Base-by-base conservation (phyloP, 208 protist genomes). In the Trypanosoma theileri region DNA sequence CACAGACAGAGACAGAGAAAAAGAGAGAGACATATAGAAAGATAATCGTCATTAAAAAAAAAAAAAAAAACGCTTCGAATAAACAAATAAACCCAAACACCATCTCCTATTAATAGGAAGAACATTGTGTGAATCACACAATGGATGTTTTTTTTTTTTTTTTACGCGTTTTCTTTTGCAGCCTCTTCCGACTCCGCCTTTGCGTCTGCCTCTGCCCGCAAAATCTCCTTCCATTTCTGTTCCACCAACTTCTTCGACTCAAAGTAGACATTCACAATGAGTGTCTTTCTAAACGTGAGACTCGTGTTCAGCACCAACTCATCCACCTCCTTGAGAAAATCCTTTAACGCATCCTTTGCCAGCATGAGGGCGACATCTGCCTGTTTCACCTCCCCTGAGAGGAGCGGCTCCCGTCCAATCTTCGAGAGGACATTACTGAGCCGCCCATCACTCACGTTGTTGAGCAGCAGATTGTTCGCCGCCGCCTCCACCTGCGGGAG, bases 321-420 rank as follows among this genome's bases (percentile, higher is more conserved):
- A 35, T 93, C 87, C 48, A 77, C 75, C 21, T 93, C 85, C 77
- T 93, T 95, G n/a, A 95, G 72, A 63, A 93, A 95, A 59, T 95
- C 90, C 77, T 95, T 95, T 56, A 95, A 59, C 22, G 90, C 87
- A 52, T 95, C 90, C 79, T 95, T 91, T 26, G 90, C 87, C 2
- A 95, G 82, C 78, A 95, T 66, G 51, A 89, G 58, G 17, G 71
- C 75, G 7, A 95, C 79, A 55, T 91, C 82, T 6, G 61, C 59
- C 68, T 79, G 53, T n/a, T 69, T 82, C 4, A 88, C 73, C 62
- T 91, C 79, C 0, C 88, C 84, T 0, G 75, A 69, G 11, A 88
- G 74, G 21, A 95, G 69, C 42, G 88, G 85, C 72, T 93, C 87
- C 13, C 81, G 81, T 10, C 90, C 90, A 40, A 93, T 78, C 65